Base-by-base conservation (phyloP, 257 asterid genomes). In the Solanum okadae region DNA sequence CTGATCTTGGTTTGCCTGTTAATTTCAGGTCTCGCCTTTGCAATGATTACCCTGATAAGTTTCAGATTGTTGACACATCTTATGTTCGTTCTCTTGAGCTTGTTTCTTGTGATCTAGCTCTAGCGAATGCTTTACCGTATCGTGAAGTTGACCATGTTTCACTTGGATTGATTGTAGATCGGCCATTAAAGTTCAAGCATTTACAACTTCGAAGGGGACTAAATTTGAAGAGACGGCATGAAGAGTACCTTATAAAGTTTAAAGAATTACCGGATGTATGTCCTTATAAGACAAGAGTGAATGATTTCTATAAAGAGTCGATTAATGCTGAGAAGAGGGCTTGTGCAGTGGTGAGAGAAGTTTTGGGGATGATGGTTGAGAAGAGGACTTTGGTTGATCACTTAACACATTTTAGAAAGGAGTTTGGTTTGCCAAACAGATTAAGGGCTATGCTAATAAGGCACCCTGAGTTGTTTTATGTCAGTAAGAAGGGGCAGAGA, bases 21-120 rank as follows among this genome's bases (percentile, higher is more conserved):
- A 93, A 95, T 90, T 97, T 97, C 75, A 94, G 97, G 11, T 95
- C 99, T 11, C 92, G 93, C 83, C 95, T 97, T 25, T 95, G 98
- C 93, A 93, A 93, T 34, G 96, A 96, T n/a, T 93, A 94, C 89
- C 98, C 98, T 5, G 94, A 94, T 85, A 97, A 87, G 67, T 97
- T 97, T 89, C 95, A 91, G 91, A 91, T 94, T 34, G 96, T 95
- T 46, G 95, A 94, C 81, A 96, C 99, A 87, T 96, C 98, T 76
- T 96, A 97, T 73, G 99, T 99, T 3, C 96, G 93, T 68, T 97
- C 99, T 1, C 96, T 96, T n/a, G 94, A 96, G 95, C 98, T 97
- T 49, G 98, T 94, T 52, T 46, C 90, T 0, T 97, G 99, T 98
- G 96, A 97, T 42, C 67, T 88, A 4, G 67, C 87, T 87, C 90